Conservation (phyloP, 306 rosid species). For the Macrotyloma uniflorum region DNA sequence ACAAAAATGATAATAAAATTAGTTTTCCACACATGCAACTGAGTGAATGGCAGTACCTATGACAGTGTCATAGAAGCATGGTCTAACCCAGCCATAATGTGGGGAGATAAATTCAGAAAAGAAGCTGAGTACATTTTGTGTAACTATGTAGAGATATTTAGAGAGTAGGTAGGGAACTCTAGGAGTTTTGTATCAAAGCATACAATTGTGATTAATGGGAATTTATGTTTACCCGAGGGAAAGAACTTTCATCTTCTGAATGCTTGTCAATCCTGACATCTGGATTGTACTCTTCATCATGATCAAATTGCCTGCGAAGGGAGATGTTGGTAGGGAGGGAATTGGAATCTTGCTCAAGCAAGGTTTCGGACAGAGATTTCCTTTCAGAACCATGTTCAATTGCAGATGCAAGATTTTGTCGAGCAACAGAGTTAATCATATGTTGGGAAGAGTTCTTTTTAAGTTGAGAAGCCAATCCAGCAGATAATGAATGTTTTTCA, state of each 20-base stretch:
- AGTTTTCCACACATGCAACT: background rate
- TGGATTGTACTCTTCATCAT: constrained; percentile 61
- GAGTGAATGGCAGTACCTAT: background rate
- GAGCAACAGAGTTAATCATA: constrained; percentile 50
- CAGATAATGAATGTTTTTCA: constrained; percentile 54
- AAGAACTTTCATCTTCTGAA: constrained; percentile 62
- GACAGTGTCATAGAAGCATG: background rate
- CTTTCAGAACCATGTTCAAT: constrained; percentile 90
- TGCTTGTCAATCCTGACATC: constrained; percentile 55
- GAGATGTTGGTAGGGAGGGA: constrained; percentile 61
- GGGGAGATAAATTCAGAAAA: background rate
- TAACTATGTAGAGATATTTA: background rate
- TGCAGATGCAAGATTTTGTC: constrained; percentile 72
- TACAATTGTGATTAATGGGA: constrained; percentile 1
- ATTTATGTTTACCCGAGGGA: constrained; percentile 54
- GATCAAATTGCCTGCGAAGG: constrained; percentile 74
- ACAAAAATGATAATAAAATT: background rate
- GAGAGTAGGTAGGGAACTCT: background rate
- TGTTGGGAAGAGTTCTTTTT: constrained; percentile 56
- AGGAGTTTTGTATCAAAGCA: constrained; percentile 23
- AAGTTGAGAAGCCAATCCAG: constrained; percentile 60
- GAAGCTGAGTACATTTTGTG: background rate
- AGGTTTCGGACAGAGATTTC: constrained; percentile 82
- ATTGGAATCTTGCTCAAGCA: constrained; percentile 53
- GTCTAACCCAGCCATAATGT: background rate